phyloP scores from a whole-genome alignment of 169 alveolate genomes.

The Plasmodium cynomolgi region DNA sequence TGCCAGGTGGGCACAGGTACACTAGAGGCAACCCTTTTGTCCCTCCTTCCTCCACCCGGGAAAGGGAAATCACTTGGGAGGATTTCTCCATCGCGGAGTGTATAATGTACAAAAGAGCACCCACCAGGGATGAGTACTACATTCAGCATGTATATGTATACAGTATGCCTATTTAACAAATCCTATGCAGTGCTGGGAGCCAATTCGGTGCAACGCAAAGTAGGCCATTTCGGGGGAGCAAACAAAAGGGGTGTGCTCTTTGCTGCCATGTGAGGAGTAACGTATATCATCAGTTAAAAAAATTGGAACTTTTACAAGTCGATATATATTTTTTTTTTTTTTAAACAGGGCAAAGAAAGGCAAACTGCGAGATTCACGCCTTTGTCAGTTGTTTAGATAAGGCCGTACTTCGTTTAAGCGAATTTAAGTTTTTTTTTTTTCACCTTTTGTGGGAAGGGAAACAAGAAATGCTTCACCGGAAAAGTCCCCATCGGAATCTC shows the following conservation, averaged over 20 bases:
- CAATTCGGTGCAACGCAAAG: neutral
- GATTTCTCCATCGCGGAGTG: neutral
- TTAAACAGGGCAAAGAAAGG: neutral
- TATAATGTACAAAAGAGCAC: neutral
- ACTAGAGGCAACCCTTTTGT: neutral
- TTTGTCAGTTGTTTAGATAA: neutral
- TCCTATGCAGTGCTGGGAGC: neutral
- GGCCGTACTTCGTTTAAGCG: neutral
- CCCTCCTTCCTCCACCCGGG: neutral
- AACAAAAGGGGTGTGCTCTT: neutral
- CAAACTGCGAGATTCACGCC: neutral
- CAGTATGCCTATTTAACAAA: neutral
- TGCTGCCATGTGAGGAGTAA: neutral
- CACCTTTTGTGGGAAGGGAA: neutral
- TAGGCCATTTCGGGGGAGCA: neutral
- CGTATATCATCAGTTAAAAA: neutral
- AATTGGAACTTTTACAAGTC: neutral
- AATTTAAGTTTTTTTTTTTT: neutral
- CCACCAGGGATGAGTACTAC: neutral
- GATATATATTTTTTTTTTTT: neutral
- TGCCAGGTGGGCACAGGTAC: neutral
- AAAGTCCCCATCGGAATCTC: neutral
- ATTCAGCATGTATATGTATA: neutral
- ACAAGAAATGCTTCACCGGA: slow-evolving; percentile 1
- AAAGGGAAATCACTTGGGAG: neutral